Percentiles rank a stretch among this genome's conserved stretches.
Evolutionary conservation across 1,284 basidiomycete genomes (phyloP).

Genomic region (Microbotryum intermedium): DNA sequence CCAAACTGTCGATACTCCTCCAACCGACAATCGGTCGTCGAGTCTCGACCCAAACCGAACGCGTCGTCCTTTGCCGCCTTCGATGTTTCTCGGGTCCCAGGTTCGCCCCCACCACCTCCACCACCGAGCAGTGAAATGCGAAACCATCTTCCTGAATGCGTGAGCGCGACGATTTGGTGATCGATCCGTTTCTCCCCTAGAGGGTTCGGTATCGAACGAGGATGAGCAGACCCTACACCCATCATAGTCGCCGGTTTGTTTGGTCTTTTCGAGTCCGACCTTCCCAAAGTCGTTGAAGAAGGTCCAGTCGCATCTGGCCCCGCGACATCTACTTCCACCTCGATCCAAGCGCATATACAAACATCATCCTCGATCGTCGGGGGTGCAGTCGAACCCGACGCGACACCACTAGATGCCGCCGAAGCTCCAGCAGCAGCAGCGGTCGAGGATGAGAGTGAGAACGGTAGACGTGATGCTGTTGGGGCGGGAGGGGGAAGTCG

Average conservation of each 20-base stretch:
- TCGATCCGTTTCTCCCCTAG: slow-evolving; percentile 39
- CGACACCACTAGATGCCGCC: background rate
- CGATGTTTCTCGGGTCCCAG: slow-evolving; percentile 50
- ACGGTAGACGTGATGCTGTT: slow-evolving; percentile 32
- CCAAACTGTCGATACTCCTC: slow-evolving; percentile 70
- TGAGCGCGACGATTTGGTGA: slow-evolving; percentile 72
- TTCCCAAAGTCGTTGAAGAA: background rate
- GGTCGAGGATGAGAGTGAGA: slow-evolving; percentile 9
- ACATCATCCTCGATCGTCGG: slow-evolving; percentile 32
- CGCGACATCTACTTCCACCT: slow-evolving; percentile 8
- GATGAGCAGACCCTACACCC: background rate
- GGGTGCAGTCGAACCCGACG: background rate
- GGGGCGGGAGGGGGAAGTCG: slow-evolving; percentile 58
- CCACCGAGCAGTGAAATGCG: slow-evolving; percentile 59
- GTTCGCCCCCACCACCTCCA: slow-evolving; percentile 43
- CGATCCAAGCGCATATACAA: slow-evolving; percentile 30
- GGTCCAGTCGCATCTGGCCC: background rate
- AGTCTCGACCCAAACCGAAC: slow-evolving; percentile 37
- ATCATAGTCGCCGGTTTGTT: background rate
- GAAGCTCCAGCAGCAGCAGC: background rate
- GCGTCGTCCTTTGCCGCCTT: slow-evolving; percentile 42
- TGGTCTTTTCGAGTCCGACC: background rate
- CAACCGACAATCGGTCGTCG: slow-evolving; percentile 52
- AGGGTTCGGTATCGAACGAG: background rate
- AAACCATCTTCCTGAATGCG: slow-evolving; percentile 88